Evolutionary conservation across 2,329 filamentous ascomycete genomes (phyloP).

Genomic region (Podosphaera xanthii): DNA sequence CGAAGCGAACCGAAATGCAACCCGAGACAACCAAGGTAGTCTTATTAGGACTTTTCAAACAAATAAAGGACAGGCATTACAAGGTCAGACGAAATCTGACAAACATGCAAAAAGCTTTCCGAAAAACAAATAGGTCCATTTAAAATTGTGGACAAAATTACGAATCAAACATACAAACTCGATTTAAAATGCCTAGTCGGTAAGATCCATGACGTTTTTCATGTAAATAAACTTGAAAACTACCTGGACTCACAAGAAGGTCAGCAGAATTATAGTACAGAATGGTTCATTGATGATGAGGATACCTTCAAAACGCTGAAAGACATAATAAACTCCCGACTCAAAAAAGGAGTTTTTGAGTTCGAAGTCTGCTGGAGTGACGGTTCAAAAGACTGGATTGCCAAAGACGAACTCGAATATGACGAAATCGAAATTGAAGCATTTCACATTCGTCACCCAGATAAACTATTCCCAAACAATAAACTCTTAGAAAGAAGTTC

Average conservation of each 20-base stretch:
- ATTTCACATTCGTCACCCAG: background rate
- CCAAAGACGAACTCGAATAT: background rate
- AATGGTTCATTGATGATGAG: background rate
- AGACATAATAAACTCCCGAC: background rate
- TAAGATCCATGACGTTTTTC: background rate
- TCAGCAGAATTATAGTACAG: background rate
- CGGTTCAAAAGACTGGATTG: background rate
- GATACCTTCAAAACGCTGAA: background rate
- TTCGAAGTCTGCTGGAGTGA: background rate
- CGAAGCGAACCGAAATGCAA: background rate
- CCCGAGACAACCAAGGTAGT: too few relatives aligned
- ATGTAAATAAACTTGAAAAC: background rate
- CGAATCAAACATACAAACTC: background rate
- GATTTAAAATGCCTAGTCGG: background rate
- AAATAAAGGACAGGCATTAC: too few relatives aligned
- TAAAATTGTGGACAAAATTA: background rate
- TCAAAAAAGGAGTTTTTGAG: background rate
- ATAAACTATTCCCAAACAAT: background rate
- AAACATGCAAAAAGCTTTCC: background rate
- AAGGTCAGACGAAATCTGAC: background rate
- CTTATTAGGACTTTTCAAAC: too few relatives aligned
- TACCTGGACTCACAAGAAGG: background rate
- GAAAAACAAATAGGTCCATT: slow-evolving; percentile 1
- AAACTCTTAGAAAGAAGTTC: background rate
- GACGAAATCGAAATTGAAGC: background rate